Conservation (phyloP, 202 grass and related monocot species). For the Bolboschoenoplectus hybrid region DNA sequence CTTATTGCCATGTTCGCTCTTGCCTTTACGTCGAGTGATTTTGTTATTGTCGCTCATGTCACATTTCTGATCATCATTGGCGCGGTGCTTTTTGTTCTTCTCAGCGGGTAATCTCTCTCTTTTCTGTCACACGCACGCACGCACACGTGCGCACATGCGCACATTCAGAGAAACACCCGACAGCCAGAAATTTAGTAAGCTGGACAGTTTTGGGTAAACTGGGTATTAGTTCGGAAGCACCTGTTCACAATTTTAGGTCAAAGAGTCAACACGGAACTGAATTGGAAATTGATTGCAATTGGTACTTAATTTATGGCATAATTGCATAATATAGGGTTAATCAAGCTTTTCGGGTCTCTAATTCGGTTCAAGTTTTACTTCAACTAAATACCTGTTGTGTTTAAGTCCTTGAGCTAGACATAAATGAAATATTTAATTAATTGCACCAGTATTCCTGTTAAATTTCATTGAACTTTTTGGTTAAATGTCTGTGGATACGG, state of each 20-base stretch:
- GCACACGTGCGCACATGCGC: background rate
- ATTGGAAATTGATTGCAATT: background rate
- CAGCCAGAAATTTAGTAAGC: background rate
- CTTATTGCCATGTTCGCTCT: slow-evolving; percentile 80
- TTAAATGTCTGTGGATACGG: background rate
- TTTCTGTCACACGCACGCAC: slow-evolving; percentile 7
- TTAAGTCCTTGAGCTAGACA: background rate
- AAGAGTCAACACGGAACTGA: background rate
- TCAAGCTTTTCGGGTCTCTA: background rate
- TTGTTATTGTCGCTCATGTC: slow-evolving; percentile 75
- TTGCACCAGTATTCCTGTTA: background rate
- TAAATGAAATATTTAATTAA: background rate
- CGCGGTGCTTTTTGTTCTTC: slow-evolving; percentile 76
- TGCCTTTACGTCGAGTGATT: slow-evolving; percentile 79
- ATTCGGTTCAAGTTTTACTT: background rate
- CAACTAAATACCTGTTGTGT: background rate
- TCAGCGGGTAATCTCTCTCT: slow-evolving; percentile 58
- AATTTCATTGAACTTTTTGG: background rate
- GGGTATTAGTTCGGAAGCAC: background rate
- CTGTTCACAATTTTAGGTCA: slow-evolving; percentile 7
- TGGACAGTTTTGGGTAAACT: background rate
- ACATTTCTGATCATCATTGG: slow-evolving; percentile 79
- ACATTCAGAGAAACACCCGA: background rate
- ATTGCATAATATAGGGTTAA: background rate
- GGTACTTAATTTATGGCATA: slow-evolving; percentile 18